Evolutionary conservation across 2,329 filamentous ascomycete genomes (phyloP).

Genomic region (Talaromyces albobiverticillius): DNA sequence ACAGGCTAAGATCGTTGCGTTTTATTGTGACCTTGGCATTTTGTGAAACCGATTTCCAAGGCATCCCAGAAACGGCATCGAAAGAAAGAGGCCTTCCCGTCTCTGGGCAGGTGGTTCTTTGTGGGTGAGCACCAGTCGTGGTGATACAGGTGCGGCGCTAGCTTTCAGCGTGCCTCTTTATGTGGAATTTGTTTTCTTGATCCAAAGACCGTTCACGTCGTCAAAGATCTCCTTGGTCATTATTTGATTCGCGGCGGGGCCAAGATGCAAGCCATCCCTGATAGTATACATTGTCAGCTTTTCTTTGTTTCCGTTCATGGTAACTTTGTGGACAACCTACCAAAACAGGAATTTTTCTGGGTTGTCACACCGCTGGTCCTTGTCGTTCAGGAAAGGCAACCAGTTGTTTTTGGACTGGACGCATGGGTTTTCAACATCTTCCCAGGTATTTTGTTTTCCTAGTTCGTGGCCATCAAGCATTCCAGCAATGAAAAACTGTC

Average conservation of each 20-base stretch:
- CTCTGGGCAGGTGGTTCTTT: neutral
- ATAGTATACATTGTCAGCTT: constrained; percentile 12
- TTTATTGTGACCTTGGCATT: neutral
- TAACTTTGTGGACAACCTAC: constrained; percentile 22
- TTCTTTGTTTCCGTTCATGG: constrained; percentile 12
- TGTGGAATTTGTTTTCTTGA: constrained; percentile 9
- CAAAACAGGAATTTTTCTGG: constrained; percentile 41
- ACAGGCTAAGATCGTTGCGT: neutral
- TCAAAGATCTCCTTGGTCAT: constrained; percentile 37
- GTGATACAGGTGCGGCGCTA: neutral
- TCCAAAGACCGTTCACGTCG: constrained; percentile 33
- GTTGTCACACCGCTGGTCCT: constrained; percentile 28
- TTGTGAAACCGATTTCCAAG: neutral
- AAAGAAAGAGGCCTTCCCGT: neutral
- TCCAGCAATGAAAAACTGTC: constrained; percentile 34
- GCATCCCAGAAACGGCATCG: neutral
- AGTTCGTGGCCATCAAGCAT: constrained; percentile 34
- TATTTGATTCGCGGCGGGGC: constrained; percentile 35
- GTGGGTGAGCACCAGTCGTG: neutral
- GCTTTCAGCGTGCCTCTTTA: neutral
- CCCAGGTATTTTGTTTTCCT: constrained; percentile 30
- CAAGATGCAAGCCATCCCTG: constrained; percentile 43
- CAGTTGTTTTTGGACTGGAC: constrained; percentile 25
- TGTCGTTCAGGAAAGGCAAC: constrained; percentile 19
- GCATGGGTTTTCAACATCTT: constrained; percentile 36